These are phyloP conservation scores for Lipomyces orientalis DNA, from an alignment of 805 yeast genomes.

Conservation along the genomic window DNA sequence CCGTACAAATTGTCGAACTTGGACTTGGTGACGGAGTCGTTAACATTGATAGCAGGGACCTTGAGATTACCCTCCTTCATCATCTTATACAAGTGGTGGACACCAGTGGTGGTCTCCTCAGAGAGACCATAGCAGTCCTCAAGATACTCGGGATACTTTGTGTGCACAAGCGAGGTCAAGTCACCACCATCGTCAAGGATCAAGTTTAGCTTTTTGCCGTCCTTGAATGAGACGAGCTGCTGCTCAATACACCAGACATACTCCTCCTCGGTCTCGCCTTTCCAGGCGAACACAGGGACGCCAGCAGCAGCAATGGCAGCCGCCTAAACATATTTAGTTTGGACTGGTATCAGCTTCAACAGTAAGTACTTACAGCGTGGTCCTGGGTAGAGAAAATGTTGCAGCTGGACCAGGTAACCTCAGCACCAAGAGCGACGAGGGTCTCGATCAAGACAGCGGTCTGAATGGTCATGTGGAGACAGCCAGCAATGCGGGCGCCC, in stretches of 20 bases:
- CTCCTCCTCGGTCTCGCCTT: constrained; percentile 99
- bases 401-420: constrained; percentile 99
- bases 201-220: constrained; percentile 90
- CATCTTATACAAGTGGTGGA: constrained; percentile 98
- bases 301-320: constrained; percentile 99
- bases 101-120: constrained; percentile 99
- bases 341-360: not conserved
- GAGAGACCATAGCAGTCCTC: constrained; percentile 93
- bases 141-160: constrained; percentile 97
- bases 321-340: constrained; percentile 47
- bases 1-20: constrained; percentile 99
- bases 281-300: constrained; percentile 99
- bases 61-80: constrained; percentile 83
- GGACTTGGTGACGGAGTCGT: constrained; percentile 98
- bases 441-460: constrained; percentile 99
- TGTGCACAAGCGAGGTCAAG: constrained; percentile 94
- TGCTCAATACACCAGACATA: constrained; percentile 99
- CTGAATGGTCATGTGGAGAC: constrained; percentile 99
- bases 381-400: constrained; percentile 99
- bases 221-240: constrained; percentile 98
- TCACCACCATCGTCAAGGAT: constrained; percentile 99
- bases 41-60: constrained; percentile 99
- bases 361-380: constrained; percentile 70
- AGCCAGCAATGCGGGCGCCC: constrained; percentile 99
- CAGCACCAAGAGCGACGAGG: constrained; percentile 96